Conservation (phyloP, 2,329 filamentous ascomycete species). For the Aspergillus novoparasiticus region DNA sequence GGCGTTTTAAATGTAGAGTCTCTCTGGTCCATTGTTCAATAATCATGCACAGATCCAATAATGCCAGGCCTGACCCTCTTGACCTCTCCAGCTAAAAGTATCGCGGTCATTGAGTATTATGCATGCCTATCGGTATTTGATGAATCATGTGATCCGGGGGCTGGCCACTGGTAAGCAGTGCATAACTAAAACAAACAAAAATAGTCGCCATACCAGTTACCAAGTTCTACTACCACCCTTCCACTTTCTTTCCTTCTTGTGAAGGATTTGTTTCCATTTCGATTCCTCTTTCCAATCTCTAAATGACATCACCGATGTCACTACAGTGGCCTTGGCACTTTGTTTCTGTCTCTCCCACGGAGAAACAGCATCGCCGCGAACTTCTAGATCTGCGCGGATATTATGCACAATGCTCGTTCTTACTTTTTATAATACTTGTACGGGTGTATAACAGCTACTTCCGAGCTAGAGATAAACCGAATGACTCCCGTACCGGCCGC, state of each 20-base stretch:
- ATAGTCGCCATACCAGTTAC: neutral
- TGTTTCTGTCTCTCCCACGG: conserved; percentile 50
- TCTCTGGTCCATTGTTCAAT: conserved; percentile 30
- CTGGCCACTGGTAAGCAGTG: conserved; percentile 6
- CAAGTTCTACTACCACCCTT: neutral
- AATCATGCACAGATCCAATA: conserved; percentile 22
- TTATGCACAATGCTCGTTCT: conserved; percentile 58
- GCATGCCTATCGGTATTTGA: no score
- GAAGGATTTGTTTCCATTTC: neutral
- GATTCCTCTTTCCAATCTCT: neutral
- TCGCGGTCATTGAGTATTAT: no score
- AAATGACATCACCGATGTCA: conserved; percentile 20
- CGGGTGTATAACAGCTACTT: conserved; percentile 32
- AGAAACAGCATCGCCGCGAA: conserved; percentile 54
- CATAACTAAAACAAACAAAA: neutral
- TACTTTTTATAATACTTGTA: conserved; percentile 48
- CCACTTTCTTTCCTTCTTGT: neutral
- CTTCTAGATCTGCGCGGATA: conserved; percentile 58
- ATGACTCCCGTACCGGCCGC: conserved; percentile 9
- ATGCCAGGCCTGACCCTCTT: neutral
- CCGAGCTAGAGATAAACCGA: conserved; percentile 6
- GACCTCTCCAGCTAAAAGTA: neutral
- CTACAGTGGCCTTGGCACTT: conserved; percentile 54
- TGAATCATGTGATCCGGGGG: conserved; percentile 9
- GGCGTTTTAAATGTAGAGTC: conserved; percentile 42